phyloP scores from a whole-genome alignment of 2,329 filamentous ascomycete genomes.

The Aspergillus oerlinghausenensis region DNA sequence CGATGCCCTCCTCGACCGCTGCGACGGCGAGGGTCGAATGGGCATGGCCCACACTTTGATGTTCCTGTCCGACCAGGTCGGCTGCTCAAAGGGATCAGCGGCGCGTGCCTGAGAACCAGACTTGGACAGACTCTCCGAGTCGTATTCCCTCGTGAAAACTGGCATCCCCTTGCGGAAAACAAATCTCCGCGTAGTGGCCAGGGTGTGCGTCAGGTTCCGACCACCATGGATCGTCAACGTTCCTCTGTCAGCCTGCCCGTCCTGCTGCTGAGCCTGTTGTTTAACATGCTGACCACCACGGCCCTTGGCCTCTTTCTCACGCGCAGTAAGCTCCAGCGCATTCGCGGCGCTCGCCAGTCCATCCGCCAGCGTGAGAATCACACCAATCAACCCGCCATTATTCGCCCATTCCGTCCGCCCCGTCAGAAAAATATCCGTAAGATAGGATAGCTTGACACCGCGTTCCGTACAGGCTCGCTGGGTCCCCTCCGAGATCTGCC shows the following conservation, averaged over 20 bases:
- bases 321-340: constrained; percentile 40
- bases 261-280: constrained; percentile 22
- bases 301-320: constrained; percentile 36
- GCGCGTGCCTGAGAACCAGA: constrained; percentile 12
- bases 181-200: constrained; percentile 80
- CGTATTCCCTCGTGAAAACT: constrained; percentile 66
- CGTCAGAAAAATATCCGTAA: constrained; percentile 76
- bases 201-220: constrained; percentile 70
- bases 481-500: constrained; percentile 75
- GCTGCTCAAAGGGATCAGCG: constrained; percentile 38
- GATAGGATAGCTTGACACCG: constrained; percentile 59
- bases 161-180: constrained; percentile 80
- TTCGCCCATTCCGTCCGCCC: constrained; percentile 71
- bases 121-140: constrained; percentile 27
- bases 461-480: constrained; percentile 72
- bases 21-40: constrained; percentile 31
- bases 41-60: constrained; percentile 83
- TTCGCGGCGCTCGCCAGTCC: constrained; percentile 46
- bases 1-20: constrained; percentile 19
- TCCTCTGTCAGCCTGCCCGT: constrained; percentile 24
- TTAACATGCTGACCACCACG: constrained; percentile 9
- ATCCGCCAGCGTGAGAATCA: constrained; percentile 80
- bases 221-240: constrained; percentile 69
- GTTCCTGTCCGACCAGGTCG: constrained; percentile 70
- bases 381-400: constrained; percentile 76